Conservation (phyloP, 1,139 yeast genomes). For the Candida glucosophila region DNA sequence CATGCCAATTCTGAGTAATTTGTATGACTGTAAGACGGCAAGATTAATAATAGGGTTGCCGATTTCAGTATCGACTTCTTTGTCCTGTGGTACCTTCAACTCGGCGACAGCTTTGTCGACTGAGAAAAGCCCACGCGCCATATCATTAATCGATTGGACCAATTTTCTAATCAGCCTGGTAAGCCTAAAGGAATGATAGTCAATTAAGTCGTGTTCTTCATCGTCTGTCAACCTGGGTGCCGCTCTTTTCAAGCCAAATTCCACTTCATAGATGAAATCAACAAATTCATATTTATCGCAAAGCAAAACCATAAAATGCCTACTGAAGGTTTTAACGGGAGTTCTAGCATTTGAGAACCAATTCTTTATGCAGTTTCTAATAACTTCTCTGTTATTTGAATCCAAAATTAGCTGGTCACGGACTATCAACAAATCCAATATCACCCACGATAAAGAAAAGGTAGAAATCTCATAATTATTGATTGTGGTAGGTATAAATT, state of each 20-base stretch:
- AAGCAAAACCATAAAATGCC: background rate
- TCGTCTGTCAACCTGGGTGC: slow-evolving; percentile 12
- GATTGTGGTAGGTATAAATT: slow-evolving; percentile 11
- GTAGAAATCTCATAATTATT: too few species aligned
- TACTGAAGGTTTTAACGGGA: background rate
- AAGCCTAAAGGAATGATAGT: slow-evolving; percentile 41
- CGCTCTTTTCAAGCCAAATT: slow-evolving; percentile 8
- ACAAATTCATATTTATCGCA: slow-evolving; percentile 18
- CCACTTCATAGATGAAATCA: slow-evolving; percentile 22
- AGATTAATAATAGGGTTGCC: slow-evolving; percentile 23
- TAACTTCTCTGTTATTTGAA: background rate
- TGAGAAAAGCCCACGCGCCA: slow-evolving; percentile 16
- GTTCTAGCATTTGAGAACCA: too few species aligned
- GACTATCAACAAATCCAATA: background rate
- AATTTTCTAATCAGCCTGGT: slow-evolving; percentile 35
- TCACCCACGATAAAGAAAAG: too few species aligned
- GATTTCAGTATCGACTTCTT: slow-evolving; percentile 2
- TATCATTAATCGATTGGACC: slow-evolving; percentile 26
- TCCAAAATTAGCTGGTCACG: slow-evolving; percentile 1
- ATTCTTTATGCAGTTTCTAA: too few species aligned
- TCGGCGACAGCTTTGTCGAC: slow-evolving; percentile 3
- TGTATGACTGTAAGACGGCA: slow-evolving; percentile 26
- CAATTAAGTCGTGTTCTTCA: slow-evolving; percentile 33
- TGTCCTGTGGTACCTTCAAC: slow-evolving; percentile 1
- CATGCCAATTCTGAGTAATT: slow-evolving; percentile 28